phyloP scores from a whole-genome alignment of 306 rosid genomes.

The Arachis hypogaea region DNA sequence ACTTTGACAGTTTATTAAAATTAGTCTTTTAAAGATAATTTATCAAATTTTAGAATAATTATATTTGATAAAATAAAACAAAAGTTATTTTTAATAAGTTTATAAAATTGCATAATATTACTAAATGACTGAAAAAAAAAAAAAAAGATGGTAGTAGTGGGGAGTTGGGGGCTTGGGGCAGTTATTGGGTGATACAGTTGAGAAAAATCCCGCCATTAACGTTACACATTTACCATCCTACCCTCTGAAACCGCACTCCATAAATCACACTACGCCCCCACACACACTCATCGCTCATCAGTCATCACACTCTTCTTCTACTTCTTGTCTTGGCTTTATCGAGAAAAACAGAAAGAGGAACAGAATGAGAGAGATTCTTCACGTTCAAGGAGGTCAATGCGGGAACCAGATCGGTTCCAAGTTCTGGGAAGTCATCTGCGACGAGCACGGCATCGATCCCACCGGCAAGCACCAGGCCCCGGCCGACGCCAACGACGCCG shows the following conservation, averaged over 20 bases:
- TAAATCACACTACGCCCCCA: neutral
- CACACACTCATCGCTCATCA: too few species aligned
- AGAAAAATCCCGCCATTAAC: slow-evolving; percentile 48
- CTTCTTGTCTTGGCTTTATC: too few species aligned
- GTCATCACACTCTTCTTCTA: too few species aligned
- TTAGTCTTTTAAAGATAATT: too few species aligned
- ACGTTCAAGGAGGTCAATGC: slow-evolving; percentile 51
- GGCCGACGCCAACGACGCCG: neutral
- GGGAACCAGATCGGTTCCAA: slow-evolving; percentile 51
- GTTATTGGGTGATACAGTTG: neutral
- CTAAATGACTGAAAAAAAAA: too few species aligned
- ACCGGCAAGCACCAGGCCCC: slow-evolving; percentile 34
- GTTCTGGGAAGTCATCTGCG: slow-evolving; percentile 52
- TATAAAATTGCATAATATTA: too few species aligned
- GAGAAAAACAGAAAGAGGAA: too few species aligned
- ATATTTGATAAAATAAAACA: too few species aligned
- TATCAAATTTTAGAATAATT: too few species aligned
- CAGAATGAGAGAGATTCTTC: slow-evolving; percentile 42
- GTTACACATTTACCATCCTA: slow-evolving; percentile 44
- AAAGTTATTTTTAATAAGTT: too few species aligned
- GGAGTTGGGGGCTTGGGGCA: neutral
- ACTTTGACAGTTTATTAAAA: too few species aligned
- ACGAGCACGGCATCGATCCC: slow-evolving; percentile 46
- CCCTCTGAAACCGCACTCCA: slow-evolving; percentile 35
- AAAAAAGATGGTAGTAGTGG: too few species aligned